Evolutionary conservation across 1,284 basidiomycete genomes (phyloP).

Genomic region (Pseudozyma tsukubaensis): DNA sequence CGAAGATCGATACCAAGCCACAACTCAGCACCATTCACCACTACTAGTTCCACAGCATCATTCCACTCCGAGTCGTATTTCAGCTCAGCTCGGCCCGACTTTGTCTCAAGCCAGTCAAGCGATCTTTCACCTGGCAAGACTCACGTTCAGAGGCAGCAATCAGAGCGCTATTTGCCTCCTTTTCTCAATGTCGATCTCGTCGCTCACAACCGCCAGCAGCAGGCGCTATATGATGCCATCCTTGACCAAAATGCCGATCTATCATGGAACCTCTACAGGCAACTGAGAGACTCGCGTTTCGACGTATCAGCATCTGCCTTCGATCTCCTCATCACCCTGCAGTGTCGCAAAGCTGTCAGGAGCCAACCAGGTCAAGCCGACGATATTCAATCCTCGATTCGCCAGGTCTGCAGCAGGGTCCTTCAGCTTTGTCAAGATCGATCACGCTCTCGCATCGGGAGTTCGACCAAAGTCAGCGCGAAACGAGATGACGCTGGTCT

Average conservation of each 20-base stretch:
- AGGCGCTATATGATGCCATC: conserved; percentile 18
- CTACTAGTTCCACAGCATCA: background rate
- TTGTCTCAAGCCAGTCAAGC: background rate
- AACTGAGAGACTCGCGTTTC: conserved; percentile 23
- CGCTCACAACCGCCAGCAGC: conserved; percentile 15
- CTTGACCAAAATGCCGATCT: conserved; percentile 30
- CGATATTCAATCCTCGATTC: conserved; percentile 12
- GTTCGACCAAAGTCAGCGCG: background rate
- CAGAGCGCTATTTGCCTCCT: conserved; percentile 36
- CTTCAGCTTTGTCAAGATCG: conserved; percentile 29
- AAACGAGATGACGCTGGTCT: conserved; percentile 1
- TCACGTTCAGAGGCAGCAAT: background rate
- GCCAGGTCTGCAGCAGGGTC: conserved; percentile 34
- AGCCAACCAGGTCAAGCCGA: conserved; percentile 8
- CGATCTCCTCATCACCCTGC: conserved; percentile 30
- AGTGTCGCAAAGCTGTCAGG: conserved; percentile 36
- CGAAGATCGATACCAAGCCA: background rate
- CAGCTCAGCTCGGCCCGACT: conserved; percentile 26
- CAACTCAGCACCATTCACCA: background rate
- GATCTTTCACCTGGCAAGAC: background rate
- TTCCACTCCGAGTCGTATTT: conserved; percentile 31
- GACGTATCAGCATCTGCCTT: conserved; percentile 12
- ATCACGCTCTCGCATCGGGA: conserved; percentile 8
- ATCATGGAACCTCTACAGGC: conserved; percentile 31
- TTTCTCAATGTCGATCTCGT: conserved; percentile 21